phyloP scores from a whole-genome alignment of 106 monocot species.

The Triglochin maritima region DNA sequence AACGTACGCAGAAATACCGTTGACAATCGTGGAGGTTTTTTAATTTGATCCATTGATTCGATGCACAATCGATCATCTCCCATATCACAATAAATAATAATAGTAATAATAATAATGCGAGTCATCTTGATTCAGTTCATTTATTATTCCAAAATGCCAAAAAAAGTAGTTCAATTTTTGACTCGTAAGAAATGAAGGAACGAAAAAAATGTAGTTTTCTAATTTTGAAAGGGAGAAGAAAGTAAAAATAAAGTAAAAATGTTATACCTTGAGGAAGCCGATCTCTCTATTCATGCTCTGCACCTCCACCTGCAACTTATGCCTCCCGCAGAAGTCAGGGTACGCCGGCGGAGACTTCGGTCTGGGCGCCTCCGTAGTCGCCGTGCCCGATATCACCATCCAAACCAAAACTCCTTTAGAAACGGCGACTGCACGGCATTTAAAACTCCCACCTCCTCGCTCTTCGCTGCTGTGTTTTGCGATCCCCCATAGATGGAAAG shows the following conservation, averaged over 20 bases:
- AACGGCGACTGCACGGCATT: too few species aligned
- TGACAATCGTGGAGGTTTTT: too few species aligned
- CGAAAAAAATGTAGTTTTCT: too few species aligned
- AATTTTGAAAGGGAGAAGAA: neutral
- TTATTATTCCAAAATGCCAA: neutral
- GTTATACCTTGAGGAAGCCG: conserved; percentile 28
- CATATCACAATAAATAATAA: too few species aligned
- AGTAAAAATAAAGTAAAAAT: neutral
- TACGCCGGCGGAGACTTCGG: conserved; percentile 36
- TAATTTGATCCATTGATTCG: too few species aligned
- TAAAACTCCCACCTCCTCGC: too few species aligned
- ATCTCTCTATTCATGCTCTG: conserved; percentile 31
- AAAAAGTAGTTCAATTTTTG: neutral
- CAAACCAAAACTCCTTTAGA: neutral
- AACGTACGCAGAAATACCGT: too few species aligned
- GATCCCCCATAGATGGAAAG: neutral
- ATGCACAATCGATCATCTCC: too few species aligned
- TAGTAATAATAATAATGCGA: too few species aligned
- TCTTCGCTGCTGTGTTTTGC: too few species aligned
- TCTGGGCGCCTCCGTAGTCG: conserved; percentile 7
- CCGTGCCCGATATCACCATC: conserved; percentile 1
- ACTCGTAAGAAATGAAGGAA: neutral
- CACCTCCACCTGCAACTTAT: conserved; percentile 17
- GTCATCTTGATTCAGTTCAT: too few species aligned
- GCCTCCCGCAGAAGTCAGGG: conserved; percentile 32